Percentiles rank a stretch among this genome's conserved stretches.
phyloP scores from a whole-genome alignment of 1,139 yeast genomes.

The Pichia inconspicua region DNA sequence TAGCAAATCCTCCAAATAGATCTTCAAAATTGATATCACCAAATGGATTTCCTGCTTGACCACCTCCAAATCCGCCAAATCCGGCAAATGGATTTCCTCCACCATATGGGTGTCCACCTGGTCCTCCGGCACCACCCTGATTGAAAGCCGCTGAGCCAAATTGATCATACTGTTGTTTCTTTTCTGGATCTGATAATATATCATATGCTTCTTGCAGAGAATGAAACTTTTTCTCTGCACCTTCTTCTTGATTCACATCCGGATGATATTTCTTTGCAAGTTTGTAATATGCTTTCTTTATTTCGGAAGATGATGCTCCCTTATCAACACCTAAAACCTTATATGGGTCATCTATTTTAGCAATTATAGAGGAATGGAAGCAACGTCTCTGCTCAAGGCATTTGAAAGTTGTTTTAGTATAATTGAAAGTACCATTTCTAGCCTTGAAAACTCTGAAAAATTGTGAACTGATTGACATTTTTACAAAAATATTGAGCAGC shows the following conservation, averaged over 20 bases:
- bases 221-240: conserved; percentile 83
- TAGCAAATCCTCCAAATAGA: conserved; percentile 46
- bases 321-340: conserved; percentile 69
- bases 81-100: conserved; percentile 35
- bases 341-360: conserved; percentile 60
- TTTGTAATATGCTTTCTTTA: conserved; percentile 89
- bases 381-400: not conserved
- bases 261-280: conserved; percentile 94
- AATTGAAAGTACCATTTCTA: not conserved
- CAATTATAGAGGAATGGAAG: conserved; percentile 23
- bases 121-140: conserved; percentile 31
- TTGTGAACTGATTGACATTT: not conserved
- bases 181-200: conserved; percentile 76
- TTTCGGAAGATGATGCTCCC: conserved; percentile 68
- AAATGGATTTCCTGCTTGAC: conserved; percentile 25
- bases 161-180: conserved; percentile 85
- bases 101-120: conserved; percentile 38
- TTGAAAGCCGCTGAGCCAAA: conserved; percentile 83
- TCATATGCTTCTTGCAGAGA: conserved; percentile 93
- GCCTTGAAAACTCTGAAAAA: not conserved
- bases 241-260: conserved; percentile 86
- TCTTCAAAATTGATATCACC: conserved; percentile 70
- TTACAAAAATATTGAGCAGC: too few relatives aligned
- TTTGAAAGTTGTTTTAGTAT: not conserved
- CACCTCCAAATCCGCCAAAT: conserved; percentile 26